Conservation (phyloP, 495 filamentous ascomycete species). For the Neurospora tetraspora region DNA sequence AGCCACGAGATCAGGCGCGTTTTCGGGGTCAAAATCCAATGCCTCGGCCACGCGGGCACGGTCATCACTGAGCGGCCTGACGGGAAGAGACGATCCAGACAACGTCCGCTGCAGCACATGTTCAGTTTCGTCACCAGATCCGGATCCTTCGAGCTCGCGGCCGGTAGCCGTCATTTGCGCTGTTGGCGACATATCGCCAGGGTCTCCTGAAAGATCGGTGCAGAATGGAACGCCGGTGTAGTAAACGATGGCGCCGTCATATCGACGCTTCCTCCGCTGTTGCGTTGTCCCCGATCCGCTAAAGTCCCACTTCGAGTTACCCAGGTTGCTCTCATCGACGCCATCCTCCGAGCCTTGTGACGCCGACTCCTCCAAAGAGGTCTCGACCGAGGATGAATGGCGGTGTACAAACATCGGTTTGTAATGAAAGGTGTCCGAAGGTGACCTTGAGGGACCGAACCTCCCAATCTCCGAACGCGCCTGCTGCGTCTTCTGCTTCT, state of each 20-base stretch:
- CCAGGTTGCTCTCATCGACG: conserved; percentile 30
- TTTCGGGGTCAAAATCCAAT: conserved; percentile 8
- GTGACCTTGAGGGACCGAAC: conserved; percentile 25
- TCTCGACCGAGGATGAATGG: conserved; percentile 32
- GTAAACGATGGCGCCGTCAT: conserved; percentile 68
- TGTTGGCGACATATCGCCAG: conserved; percentile 26
- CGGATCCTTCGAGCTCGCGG: conserved; percentile 9
- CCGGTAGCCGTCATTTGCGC: conserved; percentile 31
- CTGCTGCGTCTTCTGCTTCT: conserved; percentile 28
- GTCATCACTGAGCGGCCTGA: conserved; percentile 31
- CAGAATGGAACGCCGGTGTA: conserved; percentile 67
- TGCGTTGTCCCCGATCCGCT: conserved; percentile 33
- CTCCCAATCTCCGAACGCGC: conserved; percentile 12
- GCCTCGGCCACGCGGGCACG: conserved; percentile 6
- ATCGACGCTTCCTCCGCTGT: conserved; percentile 32
- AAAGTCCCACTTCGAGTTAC: conserved; percentile 26
- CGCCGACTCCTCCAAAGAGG: conserved; percentile 31
- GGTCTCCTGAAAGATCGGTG: conserved; percentile 64
- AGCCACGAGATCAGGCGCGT: conserved; percentile 12
- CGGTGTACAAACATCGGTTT: conserved; percentile 49
- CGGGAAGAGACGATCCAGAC: conserved; percentile 35
- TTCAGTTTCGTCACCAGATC: not conserved
- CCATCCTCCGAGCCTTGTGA: conserved; percentile 14
- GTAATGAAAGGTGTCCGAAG: conserved; percentile 46
- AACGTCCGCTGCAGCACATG: conserved; percentile 12